Evolutionary conservation across 1,284 basidiomycete species (phyloP).

Genomic region (Naganishia cerealis): DNA sequence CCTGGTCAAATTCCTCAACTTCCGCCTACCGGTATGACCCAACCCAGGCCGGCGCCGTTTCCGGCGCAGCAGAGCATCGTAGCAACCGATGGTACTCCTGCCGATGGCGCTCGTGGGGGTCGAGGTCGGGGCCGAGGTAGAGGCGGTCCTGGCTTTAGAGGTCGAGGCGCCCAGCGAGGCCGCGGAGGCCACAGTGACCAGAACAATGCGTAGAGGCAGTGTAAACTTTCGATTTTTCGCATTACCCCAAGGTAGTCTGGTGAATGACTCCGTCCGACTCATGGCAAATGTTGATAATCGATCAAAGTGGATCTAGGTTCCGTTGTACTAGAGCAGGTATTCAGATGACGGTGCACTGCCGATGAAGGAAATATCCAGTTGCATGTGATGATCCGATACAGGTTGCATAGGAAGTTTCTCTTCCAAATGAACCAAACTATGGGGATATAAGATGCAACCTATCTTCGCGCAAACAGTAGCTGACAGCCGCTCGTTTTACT

Average conservation of each 20-base stretch:
- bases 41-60: conserved; percentile 3
- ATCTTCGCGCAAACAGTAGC: no score
- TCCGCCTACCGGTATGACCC: not conserved
- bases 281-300: not conserved
- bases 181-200: conserved; percentile 13
- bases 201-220: not conserved
- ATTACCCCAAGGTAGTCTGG: not conserved
- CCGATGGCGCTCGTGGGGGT: conserved; percentile 55
- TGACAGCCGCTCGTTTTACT: no score
- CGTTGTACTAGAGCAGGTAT: not conserved
- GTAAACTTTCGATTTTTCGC: not conserved
- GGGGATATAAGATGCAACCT: no score
- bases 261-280: not conserved
- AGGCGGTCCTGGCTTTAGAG: conserved; percentile 44
- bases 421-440: no score
- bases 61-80: not conserved
- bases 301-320: not conserved
- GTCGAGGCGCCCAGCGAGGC: conserved; percentile 36
- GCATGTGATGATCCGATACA: not conserved
- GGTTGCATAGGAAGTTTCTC: no score
- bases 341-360: no score
- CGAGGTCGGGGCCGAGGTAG: conserved; percentile 55
- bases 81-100: conserved; percentile 47
- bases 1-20: conserved; percentile 25
- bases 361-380: not conserved